These are phyloP conservation scores for Peterozyma toletana DNA, from an alignment of 805 yeast genomes.

Conservation along the genomic window DNA sequence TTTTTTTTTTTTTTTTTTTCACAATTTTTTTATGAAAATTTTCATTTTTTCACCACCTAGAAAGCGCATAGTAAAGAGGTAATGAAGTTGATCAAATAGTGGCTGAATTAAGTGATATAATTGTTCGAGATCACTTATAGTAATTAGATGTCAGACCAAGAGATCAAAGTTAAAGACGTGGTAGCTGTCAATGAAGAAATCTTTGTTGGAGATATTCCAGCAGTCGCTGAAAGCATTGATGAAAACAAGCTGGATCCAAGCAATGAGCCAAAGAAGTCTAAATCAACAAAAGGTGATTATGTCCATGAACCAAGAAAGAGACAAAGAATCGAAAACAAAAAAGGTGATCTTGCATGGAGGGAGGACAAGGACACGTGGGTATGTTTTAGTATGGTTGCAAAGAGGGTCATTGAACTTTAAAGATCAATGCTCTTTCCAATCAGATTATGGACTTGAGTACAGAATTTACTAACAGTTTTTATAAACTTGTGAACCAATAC, in stretches of 20 bases:
- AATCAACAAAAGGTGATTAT: neutral
- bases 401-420: neutral
- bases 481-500: slow-evolving; percentile 18
- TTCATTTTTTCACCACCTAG: no score
- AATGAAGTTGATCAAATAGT: no score
- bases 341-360: slow-evolving; percentile 9
- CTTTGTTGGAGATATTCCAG: no score
- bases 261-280: neutral
- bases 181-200: no score
- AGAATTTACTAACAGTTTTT: slow-evolving; percentile 9
- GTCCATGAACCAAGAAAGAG: slow-evolving; percentile 1
- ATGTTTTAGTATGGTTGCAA: slow-evolving; percentile 25
- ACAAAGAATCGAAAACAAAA: slow-evolving; percentile 6
- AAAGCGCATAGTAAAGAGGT: no score
- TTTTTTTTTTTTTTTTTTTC: no score
- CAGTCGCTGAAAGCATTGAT: no score
- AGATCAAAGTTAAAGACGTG: no score
- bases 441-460: neutral
- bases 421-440: neutral
- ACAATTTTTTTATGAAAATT: no score
- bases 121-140: no score
- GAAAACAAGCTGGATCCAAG: neutral
- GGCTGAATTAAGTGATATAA: no score
- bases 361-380: slow-evolving; percentile 46
- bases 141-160: no score